These are phyloP conservation scores for Alternaria metachromatica DNA, from an alignment of 2,329 filamentous ascomycete species.

Conservation along the genomic window DNA sequence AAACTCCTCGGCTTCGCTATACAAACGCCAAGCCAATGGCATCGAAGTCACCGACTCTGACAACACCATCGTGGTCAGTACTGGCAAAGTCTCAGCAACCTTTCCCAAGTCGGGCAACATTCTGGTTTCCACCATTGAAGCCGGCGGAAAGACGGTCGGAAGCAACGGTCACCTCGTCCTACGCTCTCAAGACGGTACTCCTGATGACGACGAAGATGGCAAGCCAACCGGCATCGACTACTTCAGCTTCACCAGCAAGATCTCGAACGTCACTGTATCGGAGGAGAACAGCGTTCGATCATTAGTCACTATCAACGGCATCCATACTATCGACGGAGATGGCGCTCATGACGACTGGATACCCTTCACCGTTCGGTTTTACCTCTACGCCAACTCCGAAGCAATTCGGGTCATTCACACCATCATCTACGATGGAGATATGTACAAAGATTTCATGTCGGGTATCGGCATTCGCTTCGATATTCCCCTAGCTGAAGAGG, in stretches of 20 bases:
- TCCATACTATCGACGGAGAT: constrained; percentile 38
- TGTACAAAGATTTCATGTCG: constrained; percentile 59
- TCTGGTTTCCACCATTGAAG: constrained; percentile 40
- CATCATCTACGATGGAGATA: constrained; percentile 62
- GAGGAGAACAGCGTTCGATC: constrained; percentile 53
- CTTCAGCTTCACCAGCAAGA: constrained; percentile 58
- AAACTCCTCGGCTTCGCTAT: constrained; percentile 17
- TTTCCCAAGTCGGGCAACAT: constrained; percentile 44
- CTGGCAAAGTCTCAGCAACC: constrained; percentile 41
- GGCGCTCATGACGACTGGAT: constrained; percentile 57
- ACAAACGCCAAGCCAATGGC: constrained; percentile 20
- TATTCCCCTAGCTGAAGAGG: constrained; percentile 60
- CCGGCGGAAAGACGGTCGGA: constrained; percentile 51
- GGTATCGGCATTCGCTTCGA: constrained; percentile 63
- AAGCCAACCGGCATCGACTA: constrained; percentile 49
- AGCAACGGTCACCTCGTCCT: constrained; percentile 56
- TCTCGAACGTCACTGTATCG: constrained; percentile 60
- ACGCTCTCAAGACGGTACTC: constrained; percentile 58
- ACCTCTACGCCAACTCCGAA: constrained; percentile 64
- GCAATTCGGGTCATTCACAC: constrained; percentile 63
- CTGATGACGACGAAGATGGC: constrained; percentile 49
- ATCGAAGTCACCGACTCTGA: constrained; percentile 34
- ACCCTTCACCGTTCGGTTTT: constrained; percentile 64
- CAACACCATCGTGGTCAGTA: constrained; percentile 36
- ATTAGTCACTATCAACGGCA: constrained; percentile 57